Evolutionary conservation across 495 filamentous ascomycete species (phyloP).

Genomic region (Daldinia grandis): DNA sequence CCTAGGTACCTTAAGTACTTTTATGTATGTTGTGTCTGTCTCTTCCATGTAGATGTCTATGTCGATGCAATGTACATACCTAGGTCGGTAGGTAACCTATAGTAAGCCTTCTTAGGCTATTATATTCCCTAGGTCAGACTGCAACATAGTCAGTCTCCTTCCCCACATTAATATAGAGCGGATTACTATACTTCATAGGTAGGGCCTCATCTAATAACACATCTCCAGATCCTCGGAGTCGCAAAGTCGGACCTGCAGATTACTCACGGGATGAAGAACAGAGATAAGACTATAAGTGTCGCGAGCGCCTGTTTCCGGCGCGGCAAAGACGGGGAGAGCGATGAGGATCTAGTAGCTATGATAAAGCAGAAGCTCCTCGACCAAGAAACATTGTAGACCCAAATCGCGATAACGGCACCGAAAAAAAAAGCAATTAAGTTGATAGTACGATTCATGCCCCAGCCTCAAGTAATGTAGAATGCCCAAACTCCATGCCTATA

Average conservation of each 20-base stretch:
- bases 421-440: neutral
- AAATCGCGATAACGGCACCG: neutral
- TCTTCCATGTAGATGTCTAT: conserved; percentile 23
- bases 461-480: conserved; percentile 10
- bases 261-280: conserved; percentile 67
- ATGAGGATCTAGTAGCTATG: conserved; percentile 35
- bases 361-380: conserved; percentile 38
- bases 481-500: conserved; percentile 31
- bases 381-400: conserved; percentile 5
- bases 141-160: neutral
- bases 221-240: conserved; percentile 52
- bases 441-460: conserved; percentile 5
- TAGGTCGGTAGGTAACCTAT: neutral
- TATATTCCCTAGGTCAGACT: neutral
- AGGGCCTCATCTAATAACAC: conserved; percentile 7
- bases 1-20: too few relatives aligned
- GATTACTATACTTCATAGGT: neutral
- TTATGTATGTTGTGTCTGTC: neutral
- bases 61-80: neutral
- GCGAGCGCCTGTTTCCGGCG: conserved; percentile 35
- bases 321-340: conserved; percentile 9
- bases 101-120: neutral
- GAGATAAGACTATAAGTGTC: conserved; percentile 66
- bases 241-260: conserved; percentile 71
- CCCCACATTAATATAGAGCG: neutral